Percentiles rank a stretch among this genome's conserved stretches.
phyloP scores from a whole-genome alignment of 164 flowering plant species.

The Stephania japonica region DNA sequence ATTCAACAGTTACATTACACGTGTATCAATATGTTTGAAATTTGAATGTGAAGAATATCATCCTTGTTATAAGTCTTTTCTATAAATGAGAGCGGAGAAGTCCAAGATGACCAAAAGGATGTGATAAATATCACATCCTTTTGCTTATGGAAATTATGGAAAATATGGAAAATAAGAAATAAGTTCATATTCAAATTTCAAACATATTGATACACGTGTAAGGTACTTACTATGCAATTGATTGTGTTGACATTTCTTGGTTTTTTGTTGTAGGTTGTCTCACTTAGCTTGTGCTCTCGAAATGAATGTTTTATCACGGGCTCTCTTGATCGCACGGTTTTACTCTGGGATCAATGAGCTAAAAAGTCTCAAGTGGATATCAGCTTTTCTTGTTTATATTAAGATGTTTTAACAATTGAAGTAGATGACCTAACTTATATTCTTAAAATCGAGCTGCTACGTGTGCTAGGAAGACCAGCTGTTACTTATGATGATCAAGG shows the following conservation, averaged over 20 bases:
- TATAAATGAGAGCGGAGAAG: too few relatives aligned
- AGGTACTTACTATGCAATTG: background rate
- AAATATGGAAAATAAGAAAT: too few relatives aligned
- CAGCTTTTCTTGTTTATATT: background rate
- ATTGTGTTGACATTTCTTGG: background rate
- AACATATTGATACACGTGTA: too few relatives aligned
- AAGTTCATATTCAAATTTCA: too few relatives aligned
- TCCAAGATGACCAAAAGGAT: too few relatives aligned
- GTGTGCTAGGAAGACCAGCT: conserved; percentile 97
- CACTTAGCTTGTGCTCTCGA: conserved; percentile 82
- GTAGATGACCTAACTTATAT: conserved; percentile 6
- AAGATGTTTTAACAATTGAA: too few relatives aligned
- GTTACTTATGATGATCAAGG: conserved; percentile 97
- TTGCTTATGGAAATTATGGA: too few relatives aligned
- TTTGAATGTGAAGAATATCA: too few relatives aligned
- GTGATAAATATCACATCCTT: too few relatives aligned
- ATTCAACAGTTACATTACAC: too few relatives aligned
- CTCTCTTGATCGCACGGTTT: conserved; percentile 91
- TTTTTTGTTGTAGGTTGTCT: conserved; percentile 55
- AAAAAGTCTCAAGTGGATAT: conserved; percentile 85
- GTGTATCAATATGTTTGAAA: too few relatives aligned
- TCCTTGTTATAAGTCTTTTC: too few relatives aligned
- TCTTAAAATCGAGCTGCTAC: conserved; percentile 53
- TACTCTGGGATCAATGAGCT: conserved; percentile 96
- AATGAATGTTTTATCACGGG: conserved; percentile 91